Evolutionary conservation across 2,329 filamentous ascomycete genomes (phyloP).

Genomic region (Septoria petroselini): DNA sequence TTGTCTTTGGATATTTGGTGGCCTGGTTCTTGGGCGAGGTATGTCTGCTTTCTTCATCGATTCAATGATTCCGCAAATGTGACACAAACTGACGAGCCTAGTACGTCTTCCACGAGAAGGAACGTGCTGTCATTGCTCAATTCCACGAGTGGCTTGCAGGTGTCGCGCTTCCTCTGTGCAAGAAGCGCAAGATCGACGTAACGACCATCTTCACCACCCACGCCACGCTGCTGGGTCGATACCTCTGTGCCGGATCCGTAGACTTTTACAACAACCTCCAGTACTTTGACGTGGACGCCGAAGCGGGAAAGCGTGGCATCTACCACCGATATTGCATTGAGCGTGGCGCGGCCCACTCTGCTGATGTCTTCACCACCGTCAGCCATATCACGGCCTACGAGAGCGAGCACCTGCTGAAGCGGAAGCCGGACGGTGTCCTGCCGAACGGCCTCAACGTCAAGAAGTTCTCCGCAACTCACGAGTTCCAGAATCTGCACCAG

Average conservation of each 20-base stretch:
- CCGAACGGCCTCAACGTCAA: conserved; percentile 97
- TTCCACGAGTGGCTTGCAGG: conserved; percentile 99
- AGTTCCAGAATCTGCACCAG: conserved; percentile 97
- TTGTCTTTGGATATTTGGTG: conserved; percentile 95
- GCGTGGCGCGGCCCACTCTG: conserved; percentile 83
- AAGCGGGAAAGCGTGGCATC: conserved; percentile 96
- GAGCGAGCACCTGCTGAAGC: conserved; percentile 93
- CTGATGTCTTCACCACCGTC: conserved; percentile 97
- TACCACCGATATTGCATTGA: conserved; percentile 99
- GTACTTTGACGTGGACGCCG: conserved; percentile 91
- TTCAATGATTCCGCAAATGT: background rate
- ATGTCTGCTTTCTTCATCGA: conserved; percentile 34
- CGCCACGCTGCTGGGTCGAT: conserved; percentile 89
- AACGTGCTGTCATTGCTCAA: conserved; percentile 89
- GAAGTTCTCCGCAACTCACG: conserved; percentile 97
- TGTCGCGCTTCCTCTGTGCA: conserved; percentile 85
- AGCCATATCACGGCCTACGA: conserved; percentile 98
- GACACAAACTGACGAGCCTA: conserved; percentile 40
- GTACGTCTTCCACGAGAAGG: conserved; percentile 92
- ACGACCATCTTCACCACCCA: conserved; percentile 99
- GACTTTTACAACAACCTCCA: conserved; percentile 99
- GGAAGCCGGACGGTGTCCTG: conserved; percentile 92
- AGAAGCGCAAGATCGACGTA: conserved; percentile 90
- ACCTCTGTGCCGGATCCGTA: conserved; percentile 93
- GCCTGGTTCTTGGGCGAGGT: conserved; percentile 99